A percentile compares a stretch with the other conserved stretches of the same genome.
phyloP scores from a whole-genome alignment of 148 eudicot genomes.

The Camellia japonica region DNA sequence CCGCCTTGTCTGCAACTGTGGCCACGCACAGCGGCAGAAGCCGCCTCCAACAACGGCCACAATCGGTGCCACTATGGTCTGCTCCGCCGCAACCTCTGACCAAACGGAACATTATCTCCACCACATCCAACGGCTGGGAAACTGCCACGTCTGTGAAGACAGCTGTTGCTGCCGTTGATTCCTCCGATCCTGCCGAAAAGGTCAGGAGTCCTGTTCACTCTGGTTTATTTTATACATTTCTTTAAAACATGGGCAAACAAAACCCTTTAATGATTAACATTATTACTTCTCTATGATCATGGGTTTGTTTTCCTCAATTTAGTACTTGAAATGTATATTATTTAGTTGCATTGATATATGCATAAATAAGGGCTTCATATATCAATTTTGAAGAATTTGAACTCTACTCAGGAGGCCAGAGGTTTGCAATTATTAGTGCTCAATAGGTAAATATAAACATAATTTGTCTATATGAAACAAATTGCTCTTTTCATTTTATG shows the following conservation, averaged over 20 bases:
- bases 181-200: slow-evolving; percentile 43
- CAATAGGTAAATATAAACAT: background rate
- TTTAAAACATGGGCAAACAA: background rate
- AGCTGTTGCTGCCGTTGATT: slow-evolving; percentile 45
- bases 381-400: background rate
- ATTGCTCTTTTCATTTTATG: no score
- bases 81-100: slow-evolving; percentile 18
- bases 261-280: background rate
- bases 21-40: slow-evolving; percentile 9
- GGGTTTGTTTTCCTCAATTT: background rate
- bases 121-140: slow-evolving; percentile 20
- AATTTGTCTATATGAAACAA: no score
- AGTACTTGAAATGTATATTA: background rate
- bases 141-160: slow-evolving; percentile 26
- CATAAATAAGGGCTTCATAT: background rate
- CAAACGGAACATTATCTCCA: background rate
- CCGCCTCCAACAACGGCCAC: slow-evolving; percentile 12
- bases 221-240: background rate
- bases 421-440: background rate
- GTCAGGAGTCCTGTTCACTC: slow-evolving; percentile 9
- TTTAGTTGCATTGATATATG: background rate
- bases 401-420: background rate
- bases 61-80: slow-evolving; percentile 5
- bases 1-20: background rate
- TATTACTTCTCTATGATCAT: no score